A percentile compares a stretch with the other conserved stretches of the same genome.
Evolutionary conservation across 1,284 basidiomycete species (phyloP).

Genomic region (Rhodotorula sp.): DNA sequence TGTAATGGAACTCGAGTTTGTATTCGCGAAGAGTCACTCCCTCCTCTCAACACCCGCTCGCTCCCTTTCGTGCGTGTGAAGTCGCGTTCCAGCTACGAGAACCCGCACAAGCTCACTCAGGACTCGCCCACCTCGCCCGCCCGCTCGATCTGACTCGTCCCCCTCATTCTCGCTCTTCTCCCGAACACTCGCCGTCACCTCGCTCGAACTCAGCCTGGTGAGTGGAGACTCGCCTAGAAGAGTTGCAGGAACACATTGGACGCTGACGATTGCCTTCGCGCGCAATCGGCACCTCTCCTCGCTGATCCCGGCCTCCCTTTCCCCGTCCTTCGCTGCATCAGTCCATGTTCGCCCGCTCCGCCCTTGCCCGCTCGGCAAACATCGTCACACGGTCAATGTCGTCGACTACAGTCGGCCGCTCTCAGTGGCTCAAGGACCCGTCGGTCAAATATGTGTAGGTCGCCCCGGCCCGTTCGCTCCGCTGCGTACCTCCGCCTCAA

Average conservation of each 20-base stretch:
- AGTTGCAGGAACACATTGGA: too few relatives aligned
- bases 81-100: too few relatives aligned
- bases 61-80: too few relatives aligned
- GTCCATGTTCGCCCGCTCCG: slow-evolving; percentile 30
- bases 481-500: not conserved
- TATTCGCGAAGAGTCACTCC: too few relatives aligned
- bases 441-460: slow-evolving; percentile 28
- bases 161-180: too few relatives aligned
- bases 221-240: too few relatives aligned
- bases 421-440: slow-evolving; percentile 36
- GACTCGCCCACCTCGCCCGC: too few relatives aligned
- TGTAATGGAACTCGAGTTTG: too few relatives aligned
- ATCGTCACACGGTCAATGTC: slow-evolving; percentile 23
- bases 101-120: too few relatives aligned
- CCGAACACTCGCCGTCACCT: not conserved
- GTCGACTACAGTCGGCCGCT: not conserved
- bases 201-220: not conserved
- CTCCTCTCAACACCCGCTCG: too few relatives aligned
- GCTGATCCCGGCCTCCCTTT: not conserved
- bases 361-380: slow-evolving; percentile 22
- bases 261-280: too few relatives aligned
- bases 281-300: not conserved
- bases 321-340: not conserved
- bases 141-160: too few relatives aligned
- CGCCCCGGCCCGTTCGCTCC: not conserved